phyloP scores from a whole-genome alignment of 345 rosid species.

The Citrus hindsii region DNA sequence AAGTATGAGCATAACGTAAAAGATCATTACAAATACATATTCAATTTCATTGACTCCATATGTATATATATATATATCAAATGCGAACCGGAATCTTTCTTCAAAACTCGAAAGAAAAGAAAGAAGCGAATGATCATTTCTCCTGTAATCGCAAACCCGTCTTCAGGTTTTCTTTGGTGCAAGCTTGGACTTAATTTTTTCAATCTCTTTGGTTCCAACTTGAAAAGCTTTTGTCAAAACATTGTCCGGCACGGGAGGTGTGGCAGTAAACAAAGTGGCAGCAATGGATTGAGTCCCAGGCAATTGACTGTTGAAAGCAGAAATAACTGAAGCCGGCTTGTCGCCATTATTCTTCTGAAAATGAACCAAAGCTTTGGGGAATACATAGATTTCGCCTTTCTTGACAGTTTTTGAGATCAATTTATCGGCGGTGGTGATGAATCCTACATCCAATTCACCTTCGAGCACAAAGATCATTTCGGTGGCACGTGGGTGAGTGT shows the following conservation, averaged over 20 bases:
- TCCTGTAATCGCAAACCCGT: neutral
- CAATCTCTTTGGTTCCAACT: conserved; percentile 51
- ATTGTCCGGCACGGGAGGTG: conserved; percentile 51
- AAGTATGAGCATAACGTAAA: neutral
- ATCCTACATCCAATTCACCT: conserved; percentile 64
- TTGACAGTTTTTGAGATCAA: conserved; percentile 42
- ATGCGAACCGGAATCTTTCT: neutral
- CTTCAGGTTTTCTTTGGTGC: conserved; percentile 41
- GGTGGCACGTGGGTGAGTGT: conserved; percentile 71
- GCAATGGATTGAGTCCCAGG: conserved; percentile 60
- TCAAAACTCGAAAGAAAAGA: neutral
- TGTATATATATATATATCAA: too few species aligned
- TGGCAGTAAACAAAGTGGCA: conserved; percentile 33
- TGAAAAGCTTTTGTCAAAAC: conserved; percentile 65
- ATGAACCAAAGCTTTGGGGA: conserved; percentile 65
- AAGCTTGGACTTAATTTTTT: conserved; percentile 49
- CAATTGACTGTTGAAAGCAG: conserved; percentile 62
- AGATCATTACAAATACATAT: neutral
- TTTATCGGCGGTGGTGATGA: conserved; percentile 61
- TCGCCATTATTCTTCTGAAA: conserved; percentile 59
- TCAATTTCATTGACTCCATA: neutral
- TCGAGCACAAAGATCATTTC: conserved; percentile 55
- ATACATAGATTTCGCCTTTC: conserved; percentile 54
- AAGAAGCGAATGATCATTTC: neutral
- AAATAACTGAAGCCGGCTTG: conserved; percentile 37